Conservation (phyloP, 345 rosid genomes). For the Citrus medica region DNA sequence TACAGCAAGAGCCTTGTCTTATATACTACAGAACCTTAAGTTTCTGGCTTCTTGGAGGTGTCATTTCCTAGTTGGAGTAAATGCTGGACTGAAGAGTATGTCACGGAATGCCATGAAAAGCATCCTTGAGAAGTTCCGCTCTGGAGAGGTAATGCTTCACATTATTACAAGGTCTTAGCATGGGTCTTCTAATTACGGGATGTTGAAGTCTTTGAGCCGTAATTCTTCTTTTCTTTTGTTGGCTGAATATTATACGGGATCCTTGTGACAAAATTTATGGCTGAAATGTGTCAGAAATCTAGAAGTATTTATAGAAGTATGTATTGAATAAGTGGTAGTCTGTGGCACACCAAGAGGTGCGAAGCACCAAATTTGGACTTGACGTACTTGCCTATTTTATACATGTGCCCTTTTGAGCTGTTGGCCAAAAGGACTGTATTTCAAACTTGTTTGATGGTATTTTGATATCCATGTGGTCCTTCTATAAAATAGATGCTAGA, state of each 20-base stretch:
- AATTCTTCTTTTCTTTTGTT: not conserved
- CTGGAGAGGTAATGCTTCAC: constrained; percentile 61
- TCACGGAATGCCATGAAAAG: constrained; percentile 62
- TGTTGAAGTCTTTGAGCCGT: not conserved
- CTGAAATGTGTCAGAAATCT: not conserved
- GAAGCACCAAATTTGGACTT: not conserved
- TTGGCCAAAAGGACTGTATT: not conserved
- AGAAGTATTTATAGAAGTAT: not conserved
- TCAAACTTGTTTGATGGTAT: not conserved
- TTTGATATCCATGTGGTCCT: not conserved
- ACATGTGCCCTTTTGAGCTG: not conserved
- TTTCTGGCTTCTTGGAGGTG: constrained; percentile 75
- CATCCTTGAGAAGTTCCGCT: constrained; percentile 69
- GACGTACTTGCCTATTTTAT: not conserved
- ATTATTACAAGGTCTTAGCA: not conserved
- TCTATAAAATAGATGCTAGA: not conserved
- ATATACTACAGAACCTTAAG: constrained; percentile 59
- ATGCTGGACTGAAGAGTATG: constrained; percentile 76
- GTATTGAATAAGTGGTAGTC: not conserved
- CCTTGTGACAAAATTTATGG: not conserved
- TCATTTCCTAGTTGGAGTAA: constrained; percentile 85
- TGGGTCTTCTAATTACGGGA: not conserved
- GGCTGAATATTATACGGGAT: not conserved
- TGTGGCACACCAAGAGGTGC: not conserved
- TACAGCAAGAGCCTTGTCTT: constrained; percentile 73